Conservation (phyloP, 192 early-diverging fungal species). For the Chytriomyces sp. region DNA sequence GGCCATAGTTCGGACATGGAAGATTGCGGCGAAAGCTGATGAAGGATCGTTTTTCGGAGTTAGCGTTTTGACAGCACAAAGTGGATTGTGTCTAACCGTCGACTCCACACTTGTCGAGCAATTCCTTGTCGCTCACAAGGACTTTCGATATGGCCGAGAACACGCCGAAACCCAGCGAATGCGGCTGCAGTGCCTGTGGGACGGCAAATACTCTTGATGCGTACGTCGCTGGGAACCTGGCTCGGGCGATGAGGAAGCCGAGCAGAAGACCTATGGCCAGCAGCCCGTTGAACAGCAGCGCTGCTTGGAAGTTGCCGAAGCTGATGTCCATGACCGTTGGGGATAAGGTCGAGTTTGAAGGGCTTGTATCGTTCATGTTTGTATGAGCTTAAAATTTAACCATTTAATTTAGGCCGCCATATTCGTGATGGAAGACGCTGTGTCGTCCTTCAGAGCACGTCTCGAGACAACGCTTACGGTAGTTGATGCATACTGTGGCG, state of each 20-base stretch:
- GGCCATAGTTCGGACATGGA: slow-evolving; percentile 71
- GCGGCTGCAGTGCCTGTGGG: slow-evolving; percentile 52
- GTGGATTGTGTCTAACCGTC: neutral
- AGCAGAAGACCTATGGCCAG: slow-evolving; percentile 59
- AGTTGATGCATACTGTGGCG: no score
- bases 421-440: no score
- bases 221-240: slow-evolving; percentile 69
- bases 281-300: slow-evolving; percentile 70
- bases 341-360: neutral
- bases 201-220: slow-evolving; percentile 74
- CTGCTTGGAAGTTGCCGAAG: slow-evolving; percentile 68
- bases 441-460: no score
- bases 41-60: no score
- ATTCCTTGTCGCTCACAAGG: slow-evolving; percentile 11
- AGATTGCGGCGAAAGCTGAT: slow-evolving; percentile 74
- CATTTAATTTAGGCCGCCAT: no score
- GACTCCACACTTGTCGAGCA: neutral
- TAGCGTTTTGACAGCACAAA: no score
- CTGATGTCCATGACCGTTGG: slow-evolving; percentile 14
- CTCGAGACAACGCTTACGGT: no score
- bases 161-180: neutral
- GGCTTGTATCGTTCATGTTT: no score
- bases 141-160: neutral
- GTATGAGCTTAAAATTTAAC: no score
- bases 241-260: slow-evolving; percentile 72